Percentiles rank a stretch among this genome's conserved stretches.
Conservation (phyloP, 208 protist genomes). For the Tritrichomonas musculus region DNA sequence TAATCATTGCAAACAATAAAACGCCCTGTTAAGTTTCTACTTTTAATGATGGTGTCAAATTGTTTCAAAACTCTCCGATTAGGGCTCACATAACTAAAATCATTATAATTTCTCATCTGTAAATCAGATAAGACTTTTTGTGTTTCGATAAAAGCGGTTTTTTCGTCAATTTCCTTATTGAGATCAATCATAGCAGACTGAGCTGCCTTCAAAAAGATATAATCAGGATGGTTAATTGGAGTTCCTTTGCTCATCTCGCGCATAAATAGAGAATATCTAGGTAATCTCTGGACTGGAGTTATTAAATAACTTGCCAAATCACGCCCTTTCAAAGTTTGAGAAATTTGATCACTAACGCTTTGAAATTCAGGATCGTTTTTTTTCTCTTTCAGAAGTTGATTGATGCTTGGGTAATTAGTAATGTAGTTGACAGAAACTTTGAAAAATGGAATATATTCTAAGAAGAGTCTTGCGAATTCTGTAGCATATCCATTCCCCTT, state of each 20-base stretch:
- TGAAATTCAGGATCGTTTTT: neutral
- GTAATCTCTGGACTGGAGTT: slow-evolving; percentile 18
- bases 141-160: neutral
- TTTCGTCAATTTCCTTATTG: neutral
- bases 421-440: neutral
- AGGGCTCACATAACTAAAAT: neutral
- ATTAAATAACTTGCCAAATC: neutral
- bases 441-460: neutral
- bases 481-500: neutral
- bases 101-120: neutral
- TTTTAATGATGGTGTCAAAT: no score
- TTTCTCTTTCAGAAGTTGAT: neutral
- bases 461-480: neutral
- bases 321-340: neutral
- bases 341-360: neutral
- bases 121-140: neutral
- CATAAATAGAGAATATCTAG: neutral
- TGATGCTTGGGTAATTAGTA: neutral
- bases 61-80: no score
- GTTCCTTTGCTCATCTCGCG: neutral
- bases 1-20: no score
- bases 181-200: neutral
- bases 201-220: neutral
- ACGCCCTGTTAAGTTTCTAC: no score
- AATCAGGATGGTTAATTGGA: neutral